Evolutionary conservation across 148 eudicot species (phyloP), one percentile per base, ranked within the genome.

Genomic region (Nepenthes mirabilis): DNA sequence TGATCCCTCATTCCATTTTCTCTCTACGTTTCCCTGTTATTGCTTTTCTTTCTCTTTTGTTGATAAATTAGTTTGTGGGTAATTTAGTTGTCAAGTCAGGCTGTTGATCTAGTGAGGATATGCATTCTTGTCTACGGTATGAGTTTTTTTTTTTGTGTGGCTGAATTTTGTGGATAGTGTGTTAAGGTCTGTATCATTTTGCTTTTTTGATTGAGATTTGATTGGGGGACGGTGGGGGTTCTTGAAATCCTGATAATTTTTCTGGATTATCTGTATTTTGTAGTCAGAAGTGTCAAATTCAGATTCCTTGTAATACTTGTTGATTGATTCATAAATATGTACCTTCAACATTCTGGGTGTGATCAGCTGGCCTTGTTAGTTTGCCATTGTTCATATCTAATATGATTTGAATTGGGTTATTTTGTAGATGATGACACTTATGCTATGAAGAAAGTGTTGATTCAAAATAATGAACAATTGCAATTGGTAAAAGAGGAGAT

Each of bases 381-480:
- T 52, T 60, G 53, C 47, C 54, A 3, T 50, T 2, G 32, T 6
- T 34, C 12, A 14, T 50, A 1, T 12, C 43, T 35, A 52, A 14
- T 67, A 48, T 55, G 59, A 64, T 51, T 68, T 68, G n/a, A 54
- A 32, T 60, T 65, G 59, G 62, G 36, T 60, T 67, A 43, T 65
- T 65, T 52, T 78, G 79, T 73, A 93, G 99, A 80, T 70, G 99
- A 93, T 76, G 99, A 96, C 59, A 93, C 95, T 45, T 93, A 93
- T 77, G 99, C 99, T 32, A 86, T 93, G 96, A 93, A 88, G 85
- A 93, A 89, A 79, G 99, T 89, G 54, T 74, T 93, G 57, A 93
- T 93, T 68, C 99, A 93, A 74, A 86, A 74, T 61, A 82, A 57
- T 56, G 99, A 93, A 70, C 99, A 93, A 60, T 72, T 93, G 82